Evolutionary conservation across 1,284 basidiomycete species (phyloP).

Genomic region (Kwoniella shivajii): DNA sequence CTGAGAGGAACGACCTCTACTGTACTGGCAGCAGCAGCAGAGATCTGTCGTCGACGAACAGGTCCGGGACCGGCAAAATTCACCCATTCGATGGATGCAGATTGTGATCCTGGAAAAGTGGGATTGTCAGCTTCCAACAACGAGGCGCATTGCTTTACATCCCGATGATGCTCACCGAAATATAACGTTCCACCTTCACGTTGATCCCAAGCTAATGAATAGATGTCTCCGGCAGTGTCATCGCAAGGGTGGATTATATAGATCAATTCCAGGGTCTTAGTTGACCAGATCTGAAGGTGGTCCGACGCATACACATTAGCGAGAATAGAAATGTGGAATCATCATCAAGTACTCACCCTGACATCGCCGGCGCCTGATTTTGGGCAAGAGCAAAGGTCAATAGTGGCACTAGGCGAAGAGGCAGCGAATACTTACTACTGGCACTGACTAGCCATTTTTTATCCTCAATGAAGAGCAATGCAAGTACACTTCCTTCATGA

Average conservation of each 20-base stretch:
- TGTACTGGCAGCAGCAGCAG: slow-evolving; percentile 32
- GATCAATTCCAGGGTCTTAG: slow-evolving; percentile 67
- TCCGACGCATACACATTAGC: too few relatives aligned
- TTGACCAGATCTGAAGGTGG: slow-evolving; percentile 80
- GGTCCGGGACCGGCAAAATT: slow-evolving; percentile 58
- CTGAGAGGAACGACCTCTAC: slow-evolving; percentile 33
- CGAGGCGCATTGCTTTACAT: too few relatives aligned
- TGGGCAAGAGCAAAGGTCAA: background rate
- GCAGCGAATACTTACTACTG: slow-evolving; percentile 36
- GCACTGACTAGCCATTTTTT: slow-evolving; percentile 84
- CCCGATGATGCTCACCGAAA: slow-evolving; percentile 61
- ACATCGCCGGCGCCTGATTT: slow-evolving; percentile 77
- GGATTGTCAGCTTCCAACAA: background rate
- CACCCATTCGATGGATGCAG: slow-evolving; percentile 85
- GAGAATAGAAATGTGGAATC: too few relatives aligned
- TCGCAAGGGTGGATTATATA: slow-evolving; percentile 81
- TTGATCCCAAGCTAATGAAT: slow-evolving; percentile 80
- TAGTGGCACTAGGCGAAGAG: background rate
- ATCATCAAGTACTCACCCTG: slow-evolving; percentile 67
- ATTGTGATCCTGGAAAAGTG: slow-evolving; percentile 65
- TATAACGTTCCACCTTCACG: slow-evolving; percentile 69
- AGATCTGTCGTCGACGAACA: slow-evolving; percentile 26
- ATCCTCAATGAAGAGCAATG: slow-evolving; percentile 74
- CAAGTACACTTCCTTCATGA: slow-evolving; percentile 82
- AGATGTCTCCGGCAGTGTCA: slow-evolving; percentile 87